phyloP scores from a whole-genome alignment of 2,329 filamentous ascomycete genomes.

The Neodidymelliopsis sp. region DNA sequence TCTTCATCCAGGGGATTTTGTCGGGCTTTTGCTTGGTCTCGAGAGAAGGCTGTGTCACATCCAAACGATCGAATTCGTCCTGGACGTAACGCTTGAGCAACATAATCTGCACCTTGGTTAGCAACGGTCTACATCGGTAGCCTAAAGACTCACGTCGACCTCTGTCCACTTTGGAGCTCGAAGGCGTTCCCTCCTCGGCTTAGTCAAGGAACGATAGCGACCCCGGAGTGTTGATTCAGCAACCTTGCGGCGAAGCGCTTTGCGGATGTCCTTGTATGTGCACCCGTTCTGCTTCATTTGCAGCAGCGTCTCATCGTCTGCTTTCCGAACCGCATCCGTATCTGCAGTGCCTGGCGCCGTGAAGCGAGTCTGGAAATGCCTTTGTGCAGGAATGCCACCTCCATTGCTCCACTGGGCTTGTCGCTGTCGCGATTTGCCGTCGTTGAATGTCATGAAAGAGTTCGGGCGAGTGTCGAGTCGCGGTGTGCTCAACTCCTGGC shows the following conservation, averaged over 20 bases:
- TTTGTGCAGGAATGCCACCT: conserved; percentile 4
- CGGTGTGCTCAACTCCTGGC: neutral
- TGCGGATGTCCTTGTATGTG: conserved; percentile 71
- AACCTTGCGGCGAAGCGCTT: conserved; percentile 63
- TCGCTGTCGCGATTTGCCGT: neutral
- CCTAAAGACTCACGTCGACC: conserved; percentile 65
- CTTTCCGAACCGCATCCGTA: conserved; percentile 16
- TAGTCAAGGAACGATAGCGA: conserved; percentile 70
- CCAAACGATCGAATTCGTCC: conserved; percentile 31
- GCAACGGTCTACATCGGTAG: neutral
- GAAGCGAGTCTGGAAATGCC: conserved; percentile 10
- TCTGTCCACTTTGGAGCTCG: conserved; percentile 70
- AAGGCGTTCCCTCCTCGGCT: conserved; percentile 67
- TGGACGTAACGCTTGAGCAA: conserved; percentile 35
- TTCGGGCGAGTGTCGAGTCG: neutral
- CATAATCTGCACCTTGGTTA: conserved; percentile 30
- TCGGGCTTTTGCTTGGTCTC: conserved; percentile 25
- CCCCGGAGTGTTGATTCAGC: conserved; percentile 78
- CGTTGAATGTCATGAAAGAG: conserved; percentile 2
- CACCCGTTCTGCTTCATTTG: conserved; percentile 62
- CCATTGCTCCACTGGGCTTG: conserved; percentile 15
- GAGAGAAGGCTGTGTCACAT: conserved; percentile 11
- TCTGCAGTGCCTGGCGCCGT: conserved; percentile 1
- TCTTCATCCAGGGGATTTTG: conserved; percentile 67
- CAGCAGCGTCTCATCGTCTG: conserved; percentile 55